Conservation (phyloP, 2,329 filamentous ascomycete genomes). For the Verticillium nubilum region DNA sequence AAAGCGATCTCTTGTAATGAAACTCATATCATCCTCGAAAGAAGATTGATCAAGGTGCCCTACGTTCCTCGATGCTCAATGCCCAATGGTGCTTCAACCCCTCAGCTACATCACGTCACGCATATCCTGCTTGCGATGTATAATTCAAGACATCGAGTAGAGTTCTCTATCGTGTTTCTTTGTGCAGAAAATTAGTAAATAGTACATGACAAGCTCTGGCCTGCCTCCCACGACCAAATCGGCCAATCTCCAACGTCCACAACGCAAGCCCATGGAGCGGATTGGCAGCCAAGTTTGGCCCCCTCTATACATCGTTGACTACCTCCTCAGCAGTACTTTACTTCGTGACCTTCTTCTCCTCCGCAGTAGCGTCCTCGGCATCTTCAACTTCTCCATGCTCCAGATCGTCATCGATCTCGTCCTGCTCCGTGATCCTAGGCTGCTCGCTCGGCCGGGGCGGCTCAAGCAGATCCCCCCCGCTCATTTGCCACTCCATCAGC, state of each 20-base stretch:
- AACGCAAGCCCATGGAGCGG: background rate
- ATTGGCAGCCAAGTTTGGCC: background rate
- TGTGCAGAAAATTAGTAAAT: background rate
- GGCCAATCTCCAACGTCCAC: background rate
- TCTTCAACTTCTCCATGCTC: slow-evolving; percentile 6
- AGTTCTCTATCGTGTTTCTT: slow-evolving; percentile 12
- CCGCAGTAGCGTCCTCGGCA: slow-evolving; percentile 6
- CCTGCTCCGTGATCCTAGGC: slow-evolving; percentile 42
- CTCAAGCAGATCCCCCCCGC: slow-evolving; percentile 62
- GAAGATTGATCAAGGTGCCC: no score
- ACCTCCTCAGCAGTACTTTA: background rate
- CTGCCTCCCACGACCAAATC: background rate
- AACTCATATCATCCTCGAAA: no score
- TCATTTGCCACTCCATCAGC: slow-evolving; percentile 99
- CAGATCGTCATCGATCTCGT: slow-evolving; percentile 44
- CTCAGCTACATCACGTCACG: background rate
- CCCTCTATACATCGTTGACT: background rate
- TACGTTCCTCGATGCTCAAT: no score
- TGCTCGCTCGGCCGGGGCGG: slow-evolving; percentile 17
- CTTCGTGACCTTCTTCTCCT: slow-evolving; percentile 10
- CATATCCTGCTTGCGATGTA: background rate
- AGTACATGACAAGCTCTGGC: background rate
- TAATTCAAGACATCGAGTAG: slow-evolving; percentile 14
- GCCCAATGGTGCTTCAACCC: no score
- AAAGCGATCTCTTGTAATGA: no score